Percentiles rank a stretch among this genome's conserved stretches.
Evolutionary conservation across 768 basidiomycete genomes (phyloP).

Genomic region (Daedaleopsis nitida): DNA sequence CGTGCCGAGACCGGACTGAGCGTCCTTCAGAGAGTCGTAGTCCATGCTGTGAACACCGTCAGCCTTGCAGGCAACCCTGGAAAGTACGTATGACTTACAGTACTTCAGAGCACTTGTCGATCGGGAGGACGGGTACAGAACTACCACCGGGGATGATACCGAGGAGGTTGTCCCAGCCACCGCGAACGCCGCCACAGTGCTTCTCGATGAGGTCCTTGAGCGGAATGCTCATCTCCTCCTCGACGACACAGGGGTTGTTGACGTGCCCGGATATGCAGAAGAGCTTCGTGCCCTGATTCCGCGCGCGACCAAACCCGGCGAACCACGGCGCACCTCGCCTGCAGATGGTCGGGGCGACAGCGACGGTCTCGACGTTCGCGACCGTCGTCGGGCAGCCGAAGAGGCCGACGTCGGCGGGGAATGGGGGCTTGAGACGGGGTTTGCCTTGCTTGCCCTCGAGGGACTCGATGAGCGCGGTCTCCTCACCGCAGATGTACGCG

Average conservation of each 20-base stretch:
- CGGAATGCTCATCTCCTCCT: slow-evolving; percentile 99
- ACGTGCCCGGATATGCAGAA: slow-evolving; percentile 97
- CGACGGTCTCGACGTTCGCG: slow-evolving; percentile 98
- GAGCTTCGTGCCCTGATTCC: slow-evolving; percentile 96
- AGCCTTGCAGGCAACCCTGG: neutral
- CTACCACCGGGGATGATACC: slow-evolving; percentile 97
- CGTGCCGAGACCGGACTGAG: slow-evolving; percentile 94
- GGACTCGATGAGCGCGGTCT: slow-evolving; percentile 96
- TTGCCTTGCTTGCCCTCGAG: slow-evolving; percentile 99
- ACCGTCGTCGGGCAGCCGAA: slow-evolving; percentile 98
- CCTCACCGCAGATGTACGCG: slow-evolving; percentile 98
- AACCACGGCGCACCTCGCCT: slow-evolving; percentile 91
- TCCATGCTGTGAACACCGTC: slow-evolving; percentile 70
- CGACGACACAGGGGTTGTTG: slow-evolving; percentile 96
- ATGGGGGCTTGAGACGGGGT: slow-evolving; percentile 95
- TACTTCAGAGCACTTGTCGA: slow-evolving; percentile 63
- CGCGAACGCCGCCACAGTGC: slow-evolving; percentile 92
- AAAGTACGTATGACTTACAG: no score
- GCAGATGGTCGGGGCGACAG: slow-evolving; percentile 96
- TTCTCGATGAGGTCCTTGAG: slow-evolving; percentile 92
- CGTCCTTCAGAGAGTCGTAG: slow-evolving; percentile 96
- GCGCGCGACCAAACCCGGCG: slow-evolving; percentile 84
- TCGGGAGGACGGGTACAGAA: slow-evolving; percentile 92
- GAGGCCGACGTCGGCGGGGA: slow-evolving; percentile 97
- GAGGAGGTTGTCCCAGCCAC: slow-evolving; percentile 96